Conservation (phyloP, 2,329 filamentous ascomycete genomes). For the Neurospora crassa region DNA sequence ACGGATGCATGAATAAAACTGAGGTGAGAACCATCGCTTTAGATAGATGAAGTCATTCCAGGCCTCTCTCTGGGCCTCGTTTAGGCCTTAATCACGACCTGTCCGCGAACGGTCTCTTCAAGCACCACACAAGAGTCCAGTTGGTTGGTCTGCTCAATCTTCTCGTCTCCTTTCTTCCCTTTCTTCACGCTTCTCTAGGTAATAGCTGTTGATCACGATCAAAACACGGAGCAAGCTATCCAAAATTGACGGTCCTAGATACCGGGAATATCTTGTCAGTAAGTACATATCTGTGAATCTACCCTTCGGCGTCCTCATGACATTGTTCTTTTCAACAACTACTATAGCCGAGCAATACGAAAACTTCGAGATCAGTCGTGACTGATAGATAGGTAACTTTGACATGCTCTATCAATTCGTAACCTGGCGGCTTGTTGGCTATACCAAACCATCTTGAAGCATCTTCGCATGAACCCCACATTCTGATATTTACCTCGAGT, state of each 20-base stretch:
- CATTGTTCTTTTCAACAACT: not conserved
- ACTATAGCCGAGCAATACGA: not conserved
- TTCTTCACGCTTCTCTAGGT: not conserved
- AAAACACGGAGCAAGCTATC: not conserved
- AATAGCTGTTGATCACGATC: not conserved
- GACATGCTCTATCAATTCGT: not conserved
- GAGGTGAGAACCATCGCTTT: not conserved
- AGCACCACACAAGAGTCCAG: not conserved
- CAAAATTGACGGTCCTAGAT: rapidly evolving
- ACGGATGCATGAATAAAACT: not conserved
- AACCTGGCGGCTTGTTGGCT: not conserved
- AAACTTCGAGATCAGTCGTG: not conserved
- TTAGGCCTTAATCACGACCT: not conserved
- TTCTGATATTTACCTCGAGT: not conserved
- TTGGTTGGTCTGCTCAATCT: not conserved
- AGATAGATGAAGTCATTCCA: not conserved
- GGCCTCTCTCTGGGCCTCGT: not conserved
- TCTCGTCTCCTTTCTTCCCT: not conserved
- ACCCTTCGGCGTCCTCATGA: not conserved
- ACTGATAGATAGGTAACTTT: not conserved
- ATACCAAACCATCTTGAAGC: not conserved
- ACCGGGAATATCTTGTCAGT: not conserved
- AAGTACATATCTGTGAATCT: not conserved
- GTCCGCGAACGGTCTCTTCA: not conserved
- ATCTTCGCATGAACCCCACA: not conserved